phyloP scores from a whole-genome alignment of 208 protist species.

The Leishmania major region DNA sequence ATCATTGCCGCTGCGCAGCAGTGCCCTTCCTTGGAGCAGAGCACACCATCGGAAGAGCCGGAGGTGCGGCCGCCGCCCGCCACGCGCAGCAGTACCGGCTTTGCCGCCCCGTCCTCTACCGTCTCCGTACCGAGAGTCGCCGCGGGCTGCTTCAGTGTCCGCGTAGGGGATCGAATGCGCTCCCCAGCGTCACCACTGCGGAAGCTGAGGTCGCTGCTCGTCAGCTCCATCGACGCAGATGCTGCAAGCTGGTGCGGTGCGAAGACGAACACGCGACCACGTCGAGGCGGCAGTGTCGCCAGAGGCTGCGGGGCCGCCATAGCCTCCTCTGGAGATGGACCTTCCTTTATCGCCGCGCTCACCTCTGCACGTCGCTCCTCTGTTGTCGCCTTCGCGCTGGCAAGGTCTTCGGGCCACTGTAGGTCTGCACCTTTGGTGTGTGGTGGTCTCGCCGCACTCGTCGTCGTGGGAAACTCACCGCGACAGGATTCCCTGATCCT shows the following conservation, averaged over 20 bases:
- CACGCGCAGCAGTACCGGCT: conserved; percentile 8
- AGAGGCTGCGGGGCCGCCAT: neutral
- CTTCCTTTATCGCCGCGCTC: neutral
- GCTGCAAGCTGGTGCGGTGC: conserved; percentile 12
- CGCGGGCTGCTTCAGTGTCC: neutral
- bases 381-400: neutral
- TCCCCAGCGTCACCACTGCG: conserved; percentile 7
- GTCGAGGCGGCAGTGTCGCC: conserved; percentile 4
- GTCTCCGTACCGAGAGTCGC: neutral
- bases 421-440: neutral
- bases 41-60: conserved; percentile 11
- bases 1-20: conserved; percentile 11
- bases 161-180: neutral
- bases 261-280: conserved; percentile 19
- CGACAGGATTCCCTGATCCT: neutral
- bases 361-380: neutral
- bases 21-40: conserved; percentile 27
- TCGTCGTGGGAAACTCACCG: neutral
- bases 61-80: conserved; percentile 12
- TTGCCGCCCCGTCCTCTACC: conserved; percentile 7
- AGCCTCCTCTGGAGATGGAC: neutral
- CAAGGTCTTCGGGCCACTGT: neutral
- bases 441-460: neutral
- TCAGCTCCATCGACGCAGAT: conserved; percentile 6
- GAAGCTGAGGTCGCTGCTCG: neutral